Percentiles rank a stretch among this genome's conserved stretches.
Evolutionary conservation across 139 green algal genomes (phyloP).

Genomic region (Closterium sp.): DNA sequence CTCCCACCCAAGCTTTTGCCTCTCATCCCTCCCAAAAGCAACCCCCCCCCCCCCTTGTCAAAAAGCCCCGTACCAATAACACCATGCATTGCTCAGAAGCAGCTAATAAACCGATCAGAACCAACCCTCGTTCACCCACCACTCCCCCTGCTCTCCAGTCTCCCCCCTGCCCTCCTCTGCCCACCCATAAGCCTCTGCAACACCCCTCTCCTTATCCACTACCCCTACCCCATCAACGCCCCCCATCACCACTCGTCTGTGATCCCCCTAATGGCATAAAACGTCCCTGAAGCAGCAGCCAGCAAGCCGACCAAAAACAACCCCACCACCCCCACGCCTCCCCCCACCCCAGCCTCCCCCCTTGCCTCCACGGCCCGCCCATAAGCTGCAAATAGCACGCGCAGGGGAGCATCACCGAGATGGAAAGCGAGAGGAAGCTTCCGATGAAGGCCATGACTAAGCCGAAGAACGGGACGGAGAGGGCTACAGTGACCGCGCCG

Average conservation of each 20-base stretch:
- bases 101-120: too few relatives aligned
- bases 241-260: not conserved
- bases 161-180: too few relatives aligned
- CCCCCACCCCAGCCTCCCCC: not conserved
- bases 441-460: slow-evolving; percentile 50
- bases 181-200: too few relatives aligned
- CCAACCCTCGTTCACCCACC: too few relatives aligned
- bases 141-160: too few relatives aligned
- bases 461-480: slow-evolving; percentile 41
- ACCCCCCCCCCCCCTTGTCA: too few relatives aligned
- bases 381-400: slow-evolving; percentile 38
- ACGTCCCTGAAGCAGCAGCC: not conserved
- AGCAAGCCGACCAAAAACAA: not conserved
- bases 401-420: slow-evolving; percentile 47
- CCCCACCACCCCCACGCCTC: not conserved
- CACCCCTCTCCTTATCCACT: too few relatives aligned
- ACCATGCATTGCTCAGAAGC: too few relatives aligned
- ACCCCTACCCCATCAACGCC: not conserved
- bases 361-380: not conserved
- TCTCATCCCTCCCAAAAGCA: too few relatives aligned
- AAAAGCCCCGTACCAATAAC: too few relatives aligned
- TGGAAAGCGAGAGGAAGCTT: slow-evolving; percentile 30
- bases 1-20: too few relatives aligned
- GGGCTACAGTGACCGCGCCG: not conserved
- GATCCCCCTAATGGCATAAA: not conserved